A percentile compares a stretch with the other conserved stretches of the same genome.
Evolutionary conservation across 306 rosid genomes (phyloP).

Genomic region (Quercus engelmannii): DNA sequence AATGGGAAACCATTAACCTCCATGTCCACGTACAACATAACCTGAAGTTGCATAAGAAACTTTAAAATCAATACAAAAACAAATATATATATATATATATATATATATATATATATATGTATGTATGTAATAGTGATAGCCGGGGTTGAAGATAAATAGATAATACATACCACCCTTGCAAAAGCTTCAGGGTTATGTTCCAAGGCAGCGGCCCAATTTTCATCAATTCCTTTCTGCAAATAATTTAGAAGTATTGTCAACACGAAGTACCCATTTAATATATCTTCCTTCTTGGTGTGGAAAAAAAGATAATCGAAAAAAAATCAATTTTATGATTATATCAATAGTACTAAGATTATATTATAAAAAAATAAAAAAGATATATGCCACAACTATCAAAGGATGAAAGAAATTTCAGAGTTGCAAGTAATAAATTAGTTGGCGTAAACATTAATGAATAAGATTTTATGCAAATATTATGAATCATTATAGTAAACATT

Average conservation of each 20-base stretch:
- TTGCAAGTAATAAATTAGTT: neutral
- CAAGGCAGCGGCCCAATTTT: conserved; percentile 97
- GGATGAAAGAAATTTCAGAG: neutral
- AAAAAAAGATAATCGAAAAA: neutral
- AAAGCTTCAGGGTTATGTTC: conserved; percentile 97
- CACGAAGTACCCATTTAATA: neutral
- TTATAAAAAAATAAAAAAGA: neutral
- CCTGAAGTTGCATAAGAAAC: conserved; percentile 42
- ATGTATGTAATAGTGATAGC: neutral
- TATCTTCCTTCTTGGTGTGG: neutral
- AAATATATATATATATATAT: neutral
- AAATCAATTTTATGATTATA: neutral
- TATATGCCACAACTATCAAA: neutral
- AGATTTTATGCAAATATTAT: neutral
- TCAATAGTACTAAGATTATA: neutral
- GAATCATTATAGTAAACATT: neutral
- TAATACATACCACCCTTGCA: conserved; percentile 87
- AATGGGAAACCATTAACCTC: conserved; percentile 94
- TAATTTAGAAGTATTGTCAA: conserved; percentile 8
- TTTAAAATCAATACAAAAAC: neutral
- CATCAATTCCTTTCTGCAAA: conserved; percentile 94
- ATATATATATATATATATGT: no score
- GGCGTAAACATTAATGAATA: neutral
- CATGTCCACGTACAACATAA: conserved; percentile 98
- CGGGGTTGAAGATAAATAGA: neutral